Evolutionary conservation across 2,329 filamentous ascomycete species (phyloP), one percentile per base, ranked within the genome.

Genomic region (Fusarium euwallaceae): DNA sequence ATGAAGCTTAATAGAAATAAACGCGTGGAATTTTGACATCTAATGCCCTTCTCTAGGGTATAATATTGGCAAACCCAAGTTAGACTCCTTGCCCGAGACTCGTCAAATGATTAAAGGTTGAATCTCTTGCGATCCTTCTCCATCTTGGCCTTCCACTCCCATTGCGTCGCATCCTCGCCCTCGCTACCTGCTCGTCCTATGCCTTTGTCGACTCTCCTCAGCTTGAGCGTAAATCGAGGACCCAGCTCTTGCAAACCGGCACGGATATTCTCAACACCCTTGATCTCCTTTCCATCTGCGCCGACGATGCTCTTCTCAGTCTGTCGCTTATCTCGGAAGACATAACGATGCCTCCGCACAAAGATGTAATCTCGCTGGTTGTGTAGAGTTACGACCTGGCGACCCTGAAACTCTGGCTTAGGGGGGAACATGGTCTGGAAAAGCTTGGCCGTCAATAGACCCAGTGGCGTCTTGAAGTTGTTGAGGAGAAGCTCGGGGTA

Each of bases 331-430:
- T 98, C 95, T 16, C 97, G 90, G 85, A 99, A 98, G 2, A 97
- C 90, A 80, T 99, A 99, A 56, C 97, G 89, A 83, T 98, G 95
- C 41, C 95, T 88, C 6, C 97, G 89, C 61, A 98, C 89, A 82
- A 99, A 99, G 78, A 98, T 97, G 83, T 96, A 98, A 83, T 98
- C 96, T 73, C 96, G 92, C 86, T 98, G 95, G 78, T 98, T 98
- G 83, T 98, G 95, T 62, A 98, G 85, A 1, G 96, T 98, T 10
- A 98, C 91, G 1, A 98, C 95, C 80, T 98, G 95, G 27, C 96
- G 88, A 6, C 96, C 96, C 76, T 93, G 88, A 7, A 98, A 87
- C 78, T 98, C 94, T 0, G 97, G 96, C 51, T 91, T 90, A 0
- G 92, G 90, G 0, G 96, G 97, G 83, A 85, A 85, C 56, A 86